Evolutionary conservation across 768 basidiomycete genomes (phyloP).

Genomic region (Termitomyces sp.): DNA sequence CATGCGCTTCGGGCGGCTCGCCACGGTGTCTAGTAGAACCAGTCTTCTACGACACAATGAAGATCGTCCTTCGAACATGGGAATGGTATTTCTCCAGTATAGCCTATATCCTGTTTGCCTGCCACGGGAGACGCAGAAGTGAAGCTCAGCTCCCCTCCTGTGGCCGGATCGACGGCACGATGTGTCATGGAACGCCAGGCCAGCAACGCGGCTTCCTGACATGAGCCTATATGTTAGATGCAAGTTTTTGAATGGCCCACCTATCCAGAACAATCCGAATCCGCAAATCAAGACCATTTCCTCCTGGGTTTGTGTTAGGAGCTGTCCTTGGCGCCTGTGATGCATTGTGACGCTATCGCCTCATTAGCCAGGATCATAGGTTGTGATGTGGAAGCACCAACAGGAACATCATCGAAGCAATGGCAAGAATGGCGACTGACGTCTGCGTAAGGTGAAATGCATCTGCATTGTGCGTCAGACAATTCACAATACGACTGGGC

Average conservation of each 20-base stretch:
- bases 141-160: conserved; percentile 14
- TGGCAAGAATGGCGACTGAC: conserved; percentile 63
- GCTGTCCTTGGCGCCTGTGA: conserved; percentile 51
- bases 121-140: conserved; percentile 5
- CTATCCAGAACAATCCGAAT: conserved; percentile 72
- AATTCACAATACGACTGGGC: background rate
- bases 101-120: conserved; percentile 12
- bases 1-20: background rate
- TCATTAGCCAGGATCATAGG: background rate
- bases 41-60: conserved; percentile 60
- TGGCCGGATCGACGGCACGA: conserved; percentile 17
- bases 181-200: conserved; percentile 39
- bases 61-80: conserved; percentile 55
- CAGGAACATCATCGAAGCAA: conserved; percentile 62
- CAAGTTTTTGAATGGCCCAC: conserved; percentile 31
- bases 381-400: conserved; percentile 26
- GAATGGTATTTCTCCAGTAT: conserved; percentile 27
- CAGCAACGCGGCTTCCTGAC: conserved; percentile 29
- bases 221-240: background rate
- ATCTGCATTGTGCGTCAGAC: conserved; percentile 28
- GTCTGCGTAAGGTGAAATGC: conserved; percentile 66
- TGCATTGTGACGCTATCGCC: conserved; percentile 57
- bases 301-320: conserved; percentile 67
- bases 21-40: conserved; percentile 9
- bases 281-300: conserved; percentile 68